Base-by-base conservation (phyloP, 2,329 filamentous ascomycete genomes). In the Colletotrichum gigasporum region DNA sequence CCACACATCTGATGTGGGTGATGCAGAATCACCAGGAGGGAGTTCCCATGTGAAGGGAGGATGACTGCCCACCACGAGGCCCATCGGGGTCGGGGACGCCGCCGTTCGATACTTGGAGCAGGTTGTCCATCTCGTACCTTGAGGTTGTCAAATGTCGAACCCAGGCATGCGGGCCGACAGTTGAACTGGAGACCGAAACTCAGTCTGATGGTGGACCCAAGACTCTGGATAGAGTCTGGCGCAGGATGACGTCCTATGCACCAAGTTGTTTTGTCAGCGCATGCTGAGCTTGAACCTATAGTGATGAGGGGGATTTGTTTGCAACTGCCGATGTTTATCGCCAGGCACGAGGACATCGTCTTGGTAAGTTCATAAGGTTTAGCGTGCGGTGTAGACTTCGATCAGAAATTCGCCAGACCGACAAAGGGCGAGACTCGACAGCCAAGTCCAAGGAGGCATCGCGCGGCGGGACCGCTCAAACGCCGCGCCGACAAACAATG, bases 401-500 rank as follows among this genome's bases (percentile, higher is more conserved):
- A 61, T 35, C 37, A 37, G 42, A 44, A 50, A 50, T 35, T 16
- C 47, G 34, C 5, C 41, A 44, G 11, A 37, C 50, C 22, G 48
- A 35, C 48, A 50, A 20, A 42, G 41, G 35, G 18, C 26, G 22
- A 35, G 39, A 52, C 4, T 37, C n/a, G 16, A 16, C 9, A 18
- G 18, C 55, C 32, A 34, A 26, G 22, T 61, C 48, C 26, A 53
- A 42, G 20, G 41, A n/a, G 41, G 34, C 3, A 64, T 64, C 41
- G 56, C 20, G 30, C 6, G 32, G 41, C 56, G 56, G 61, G 48
- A 45, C 30, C 32, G 52, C n/a, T 18, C 18, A 3, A 45, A 57
- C 12, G 44, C 63, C 58, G 37, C 44, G 37, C 57, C 51, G 57
- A 65, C 37, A 50, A 47, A 44, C 16, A 34, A 52, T 55, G 51